A percentile compares a stretch with the other conserved stretches of the same genome.
Conservation (phyloP, 2,329 filamentous ascomycete genomes). For the Verticillium nubilum region DNA sequence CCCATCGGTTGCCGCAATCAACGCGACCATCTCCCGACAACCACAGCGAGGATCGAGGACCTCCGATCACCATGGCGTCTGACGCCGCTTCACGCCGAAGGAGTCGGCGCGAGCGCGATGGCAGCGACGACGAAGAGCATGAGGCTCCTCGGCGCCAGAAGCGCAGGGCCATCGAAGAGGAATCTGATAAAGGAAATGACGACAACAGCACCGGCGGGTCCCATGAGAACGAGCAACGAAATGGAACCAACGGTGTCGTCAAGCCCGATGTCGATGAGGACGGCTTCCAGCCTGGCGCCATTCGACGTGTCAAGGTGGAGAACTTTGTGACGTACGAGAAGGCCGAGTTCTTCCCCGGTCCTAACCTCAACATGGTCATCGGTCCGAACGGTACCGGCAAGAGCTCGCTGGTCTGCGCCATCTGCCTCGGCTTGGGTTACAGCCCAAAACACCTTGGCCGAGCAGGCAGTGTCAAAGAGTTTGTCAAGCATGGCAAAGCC, state of each 20-base stretch:
- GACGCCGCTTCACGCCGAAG: slow-evolving; percentile 26
- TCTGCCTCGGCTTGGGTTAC: slow-evolving; percentile 88
- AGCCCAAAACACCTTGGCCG: slow-evolving; percentile 76
- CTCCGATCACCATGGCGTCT: background rate
- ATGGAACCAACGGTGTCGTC: background rate
- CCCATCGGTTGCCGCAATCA: background rate
- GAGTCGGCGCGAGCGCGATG: slow-evolving; percentile 35
- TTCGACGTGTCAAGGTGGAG: slow-evolving; percentile 76
- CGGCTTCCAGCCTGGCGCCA: slow-evolving; percentile 68
- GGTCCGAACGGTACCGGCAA: slow-evolving; percentile 98
- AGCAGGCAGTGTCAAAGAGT: slow-evolving; percentile 79
- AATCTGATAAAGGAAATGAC: slow-evolving; percentile 10
- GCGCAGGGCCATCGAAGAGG: slow-evolving; percentile 9
- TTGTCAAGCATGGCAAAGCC: slow-evolving; percentile 82
- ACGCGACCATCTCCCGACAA: background rate
- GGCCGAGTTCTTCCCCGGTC: slow-evolving; percentile 86
- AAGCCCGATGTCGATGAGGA: slow-evolving; percentile 17
- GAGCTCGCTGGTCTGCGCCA: slow-evolving; percentile 93
- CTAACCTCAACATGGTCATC: slow-evolving; percentile 96
- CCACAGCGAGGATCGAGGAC: background rate
- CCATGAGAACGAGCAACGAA: background rate
- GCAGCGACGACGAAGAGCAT: slow-evolving; percentile 27
- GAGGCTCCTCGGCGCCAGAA: slow-evolving; percentile 28
- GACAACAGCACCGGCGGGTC: slow-evolving; percentile 11
- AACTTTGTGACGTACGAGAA: slow-evolving; percentile 95